Percentiles rank a stretch among this genome's conserved stretches.
Evolutionary conservation across 805 yeast genomes (phyloP).

Genomic region (Starmerella stellata): DNA sequence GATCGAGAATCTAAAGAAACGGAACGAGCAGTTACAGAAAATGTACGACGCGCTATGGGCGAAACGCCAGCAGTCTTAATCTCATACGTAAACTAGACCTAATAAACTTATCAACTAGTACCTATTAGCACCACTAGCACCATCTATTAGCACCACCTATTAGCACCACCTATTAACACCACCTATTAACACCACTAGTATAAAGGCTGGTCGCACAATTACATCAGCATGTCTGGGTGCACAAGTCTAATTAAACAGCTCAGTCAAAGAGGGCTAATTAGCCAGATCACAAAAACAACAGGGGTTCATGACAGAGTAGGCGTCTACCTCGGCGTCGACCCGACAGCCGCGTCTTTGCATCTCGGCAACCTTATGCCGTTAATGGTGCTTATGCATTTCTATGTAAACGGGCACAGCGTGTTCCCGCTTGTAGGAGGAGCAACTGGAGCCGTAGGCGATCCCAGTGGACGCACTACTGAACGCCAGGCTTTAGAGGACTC

Average conservation of each 20-base stretch:
- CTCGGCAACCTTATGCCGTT: conserved; percentile 80
- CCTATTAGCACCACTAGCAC: no score
- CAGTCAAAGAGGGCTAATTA: conserved; percentile 31
- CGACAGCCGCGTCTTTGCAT: conserved; percentile 78
- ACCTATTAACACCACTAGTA: no score
- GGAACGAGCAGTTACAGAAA: conserved; percentile 14
- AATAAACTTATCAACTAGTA: no score
- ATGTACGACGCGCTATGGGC: conserved; percentile 20
- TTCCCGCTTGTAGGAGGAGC: conserved; percentile 61
- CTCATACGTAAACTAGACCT: no score
- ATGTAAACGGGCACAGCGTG: conserved; percentile 67
- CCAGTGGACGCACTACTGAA: conserved; percentile 76
- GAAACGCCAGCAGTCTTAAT: conserved; percentile 7
- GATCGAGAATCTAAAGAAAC: conserved; percentile 1
- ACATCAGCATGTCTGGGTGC: not conserved
- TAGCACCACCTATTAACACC: no score
- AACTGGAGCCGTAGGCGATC: conserved; percentile 91
- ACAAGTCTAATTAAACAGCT: conserved; percentile 12
- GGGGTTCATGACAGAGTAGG: conserved; percentile 28
- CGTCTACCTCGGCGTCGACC: conserved; percentile 90
- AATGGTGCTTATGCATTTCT: conserved; percentile 68
- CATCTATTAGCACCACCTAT: no score
- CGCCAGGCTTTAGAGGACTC: conserved; percentile 39
- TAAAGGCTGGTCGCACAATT: no score
- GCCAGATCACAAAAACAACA: conserved; percentile 20